Evolutionary conservation across 2,329 filamentous ascomycete genomes (phyloP).

Genomic region (Epichloe uncinata): DNA sequence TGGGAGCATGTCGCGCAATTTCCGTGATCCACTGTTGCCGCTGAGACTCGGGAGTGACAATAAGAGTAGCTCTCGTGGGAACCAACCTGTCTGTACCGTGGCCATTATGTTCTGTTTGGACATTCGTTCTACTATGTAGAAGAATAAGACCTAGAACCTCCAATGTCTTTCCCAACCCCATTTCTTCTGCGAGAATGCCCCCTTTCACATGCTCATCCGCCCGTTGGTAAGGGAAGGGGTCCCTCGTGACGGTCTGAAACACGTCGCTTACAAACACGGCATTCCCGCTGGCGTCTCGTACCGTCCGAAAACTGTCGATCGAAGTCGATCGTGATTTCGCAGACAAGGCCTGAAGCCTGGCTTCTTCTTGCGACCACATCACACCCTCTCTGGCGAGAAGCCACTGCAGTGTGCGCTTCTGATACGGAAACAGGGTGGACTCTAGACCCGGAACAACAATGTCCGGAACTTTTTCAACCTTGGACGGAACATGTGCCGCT

Average conservation of each 20-base stretch:
- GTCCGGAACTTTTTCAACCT: conserved; percentile 24
- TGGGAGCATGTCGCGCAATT: conserved; percentile 43
- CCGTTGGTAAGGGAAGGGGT: conserved; percentile 31
- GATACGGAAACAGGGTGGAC: conserved; percentile 55
- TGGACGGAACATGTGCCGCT: conserved; percentile 47
- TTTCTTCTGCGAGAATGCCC: conserved; percentile 66
- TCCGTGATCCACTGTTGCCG: conserved; percentile 50
- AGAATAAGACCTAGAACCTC: conserved; percentile 61
- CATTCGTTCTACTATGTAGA: conserved; percentile 31
- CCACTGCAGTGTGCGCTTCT: conserved; percentile 58
- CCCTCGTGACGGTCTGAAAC: conserved; percentile 43
- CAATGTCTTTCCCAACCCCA: conserved; percentile 72
- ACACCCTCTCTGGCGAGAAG: conserved; percentile 53
- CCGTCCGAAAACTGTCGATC: conserved; percentile 18
- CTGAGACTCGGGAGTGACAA: conserved; percentile 45
- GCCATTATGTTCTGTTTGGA: conserved; percentile 8
- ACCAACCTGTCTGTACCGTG: conserved; percentile 30
- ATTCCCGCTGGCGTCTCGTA: conserved; percentile 20
- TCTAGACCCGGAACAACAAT: conserved; percentile 31
- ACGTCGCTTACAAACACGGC: conserved; percentile 47
- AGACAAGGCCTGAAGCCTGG: conserved; percentile 10
- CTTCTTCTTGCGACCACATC: conserved; percentile 23
- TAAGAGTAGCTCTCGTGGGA: conserved; percentile 43
- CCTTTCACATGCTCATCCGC: conserved; percentile 32
- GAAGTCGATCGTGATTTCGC: neutral